Evolutionary conservation across 257 asterid genomes (phyloP).

Genomic region (Linderniella brevidens): DNA sequence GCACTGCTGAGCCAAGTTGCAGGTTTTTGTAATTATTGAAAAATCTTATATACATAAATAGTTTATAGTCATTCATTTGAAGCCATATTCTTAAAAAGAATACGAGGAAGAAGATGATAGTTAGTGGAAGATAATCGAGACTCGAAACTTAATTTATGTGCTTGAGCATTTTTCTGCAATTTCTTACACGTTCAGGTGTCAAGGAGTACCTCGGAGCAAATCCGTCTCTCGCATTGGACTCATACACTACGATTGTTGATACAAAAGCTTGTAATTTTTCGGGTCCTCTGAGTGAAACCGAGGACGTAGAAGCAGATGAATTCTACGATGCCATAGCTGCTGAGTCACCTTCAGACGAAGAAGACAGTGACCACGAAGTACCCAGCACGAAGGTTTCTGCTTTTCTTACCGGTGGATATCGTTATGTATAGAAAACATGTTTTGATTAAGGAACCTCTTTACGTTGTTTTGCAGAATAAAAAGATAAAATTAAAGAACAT

Average conservation of each 20-base stretch:
- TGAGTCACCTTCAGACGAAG: slow-evolving; percentile 36
- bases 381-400: slow-evolving; percentile 41
- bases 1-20: slow-evolving; percentile 91
- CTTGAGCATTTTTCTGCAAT: too few relatives aligned
- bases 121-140: too few relatives aligned
- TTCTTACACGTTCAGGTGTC: slow-evolving; percentile 41
- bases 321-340: slow-evolving; percentile 69
- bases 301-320: slow-evolving; percentile 64
- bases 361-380: slow-evolving; percentile 38
- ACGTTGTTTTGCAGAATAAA: slow-evolving; percentile 29
- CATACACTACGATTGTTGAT: slow-evolving; percentile 32
- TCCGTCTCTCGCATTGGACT: slow-evolving; percentile 38
- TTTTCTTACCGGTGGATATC: not conserved
- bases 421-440: too few relatives aligned
- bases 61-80: too few relatives aligned
- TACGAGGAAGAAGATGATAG: too few relatives aligned
- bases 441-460: not conserved
- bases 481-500: slow-evolving; percentile 59
- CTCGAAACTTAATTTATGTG: too few relatives aligned
- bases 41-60: too few relatives aligned
- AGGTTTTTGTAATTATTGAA: slow-evolving; percentile 64
- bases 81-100: too few relatives aligned
- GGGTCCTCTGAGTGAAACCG: slow-evolving; percentile 35
- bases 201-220: slow-evolving; percentile 90
- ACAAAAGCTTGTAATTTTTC: slow-evolving; percentile 42